Evolutionary conservation across 2,329 filamentous ascomycete genomes (phyloP).

Genomic region (Colletotrichum caudatum): DNA sequence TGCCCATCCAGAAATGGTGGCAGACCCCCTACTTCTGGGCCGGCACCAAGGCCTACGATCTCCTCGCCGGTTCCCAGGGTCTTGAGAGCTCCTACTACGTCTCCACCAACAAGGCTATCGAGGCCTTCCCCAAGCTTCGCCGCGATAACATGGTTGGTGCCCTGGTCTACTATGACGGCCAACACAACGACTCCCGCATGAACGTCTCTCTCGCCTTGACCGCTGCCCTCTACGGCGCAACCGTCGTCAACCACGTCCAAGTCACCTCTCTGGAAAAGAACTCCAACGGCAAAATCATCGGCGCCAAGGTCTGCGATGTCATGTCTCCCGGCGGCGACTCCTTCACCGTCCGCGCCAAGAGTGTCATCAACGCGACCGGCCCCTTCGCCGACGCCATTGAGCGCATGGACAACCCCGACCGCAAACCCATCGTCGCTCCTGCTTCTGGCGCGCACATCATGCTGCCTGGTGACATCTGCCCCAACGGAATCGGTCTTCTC

Average conservation of each 20-base stretch:
- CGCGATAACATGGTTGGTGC: conserved; percentile 80
- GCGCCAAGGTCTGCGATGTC: conserved; percentile 68
- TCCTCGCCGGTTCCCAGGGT: conserved; percentile 83
- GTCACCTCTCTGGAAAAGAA: conserved; percentile 82
- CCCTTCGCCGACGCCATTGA: conserved; percentile 85
- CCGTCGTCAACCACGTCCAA: conserved; percentile 84
- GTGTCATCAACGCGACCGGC: conserved; percentile 86
- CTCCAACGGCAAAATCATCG: conserved; percentile 74
- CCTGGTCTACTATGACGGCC: conserved; percentile 87
- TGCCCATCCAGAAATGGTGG: conserved; percentile 86
- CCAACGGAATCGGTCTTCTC: conserved; percentile 84
- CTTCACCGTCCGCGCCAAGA: conserved; percentile 81
- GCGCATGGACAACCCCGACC: conserved; percentile 79
- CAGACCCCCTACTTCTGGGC: conserved; percentile 81
- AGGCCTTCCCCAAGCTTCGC: conserved; percentile 83
- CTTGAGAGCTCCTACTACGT: conserved; percentile 88
- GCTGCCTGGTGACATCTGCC: conserved; percentile 82
- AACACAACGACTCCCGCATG: conserved; percentile 90
- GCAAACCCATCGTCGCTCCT: conserved; percentile 81
- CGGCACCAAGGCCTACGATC: conserved; percentile 82
- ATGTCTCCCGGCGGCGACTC: conserved; percentile 69
- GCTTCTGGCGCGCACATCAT: conserved; percentile 87
- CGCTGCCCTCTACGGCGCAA: conserved; percentile 82
- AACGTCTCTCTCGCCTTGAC: conserved; percentile 87
- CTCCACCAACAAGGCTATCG: conserved; percentile 80